A percentile compares a stretch with the other conserved stretches of the same genome.
These are phyloP conservation scores for Moringa oleifera DNA, from an alignment of 345 rosid species.

Conservation along the genomic window DNA sequence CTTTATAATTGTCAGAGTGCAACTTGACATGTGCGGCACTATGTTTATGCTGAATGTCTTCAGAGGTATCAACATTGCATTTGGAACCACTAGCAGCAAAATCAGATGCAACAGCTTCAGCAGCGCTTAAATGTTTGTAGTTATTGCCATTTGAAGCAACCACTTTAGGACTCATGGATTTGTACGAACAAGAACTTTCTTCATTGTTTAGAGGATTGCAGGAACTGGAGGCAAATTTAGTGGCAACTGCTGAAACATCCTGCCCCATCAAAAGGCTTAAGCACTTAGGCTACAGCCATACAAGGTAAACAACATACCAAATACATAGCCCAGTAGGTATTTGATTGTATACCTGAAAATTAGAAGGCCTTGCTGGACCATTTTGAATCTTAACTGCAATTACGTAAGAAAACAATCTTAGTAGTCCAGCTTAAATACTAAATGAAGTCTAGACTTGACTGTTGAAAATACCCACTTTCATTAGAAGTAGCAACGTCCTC, in stretches of 20 bases:
- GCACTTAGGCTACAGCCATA: slow-evolving; percentile 11
- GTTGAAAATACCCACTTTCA: slow-evolving; percentile 35
- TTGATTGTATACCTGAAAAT: slow-evolving; percentile 29
- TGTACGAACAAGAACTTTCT: slow-evolving; percentile 64
- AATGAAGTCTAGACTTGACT: slow-evolving; percentile 7
- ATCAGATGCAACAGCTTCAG: slow-evolving; percentile 33
- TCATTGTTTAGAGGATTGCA: slow-evolving; percentile 44
- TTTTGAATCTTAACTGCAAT: slow-evolving; percentile 30
- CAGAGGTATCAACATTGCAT: slow-evolving; percentile 39
- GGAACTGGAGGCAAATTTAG: slow-evolving; percentile 34
- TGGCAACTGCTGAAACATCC: slow-evolving; percentile 27
- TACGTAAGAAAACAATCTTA: slow-evolving; percentile 14
- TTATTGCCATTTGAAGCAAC: slow-evolving; percentile 31
- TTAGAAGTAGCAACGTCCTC: slow-evolving; percentile 49
- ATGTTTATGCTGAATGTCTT: slow-evolving; percentile 21
- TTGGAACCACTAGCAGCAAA: slow-evolving; percentile 45
- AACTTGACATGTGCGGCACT: slow-evolving; percentile 36
- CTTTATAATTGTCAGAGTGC: slow-evolving; percentile 31
- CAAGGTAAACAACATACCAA: slow-evolving; percentile 6
- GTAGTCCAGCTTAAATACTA: slow-evolving; percentile 8
- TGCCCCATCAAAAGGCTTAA: slow-evolving; percentile 22
- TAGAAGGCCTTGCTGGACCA: slow-evolving; percentile 13
- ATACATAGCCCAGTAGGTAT: not conserved
- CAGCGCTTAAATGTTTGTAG: slow-evolving; percentile 31
- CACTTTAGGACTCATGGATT: slow-evolving; percentile 32